Base-by-base conservation (phyloP, 148 eudicot species). In the Camellia lanceoleosa region DNA sequence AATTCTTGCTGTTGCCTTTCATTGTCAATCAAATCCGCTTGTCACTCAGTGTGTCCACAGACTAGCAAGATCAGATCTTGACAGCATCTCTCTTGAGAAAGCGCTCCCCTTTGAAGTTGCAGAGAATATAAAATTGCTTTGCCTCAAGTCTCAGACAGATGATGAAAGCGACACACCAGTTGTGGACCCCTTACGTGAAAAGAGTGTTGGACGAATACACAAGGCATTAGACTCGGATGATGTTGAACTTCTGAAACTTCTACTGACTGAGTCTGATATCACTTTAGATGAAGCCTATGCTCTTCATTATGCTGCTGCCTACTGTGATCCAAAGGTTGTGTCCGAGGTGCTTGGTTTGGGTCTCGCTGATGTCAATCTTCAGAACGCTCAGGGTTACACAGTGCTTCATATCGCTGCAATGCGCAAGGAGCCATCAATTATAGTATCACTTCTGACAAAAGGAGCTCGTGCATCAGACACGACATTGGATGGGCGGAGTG, bases 381-480 rank as follows among this genome's bases (percentile, higher is more conserved):
- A 68, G n/a, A 89, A 86, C 73, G 18, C 82, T n/a, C 73, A 84
- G 60, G 91, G 88, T 19, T 76, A 84, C 73, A 86, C 88, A 41
- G 91, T 89, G 30, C 86, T 89, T 66, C 91, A 89, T 69, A 75
- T 87, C 77, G 91, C 91, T 83, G 91, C 89, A n/a, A 87, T 72
- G 82, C 87, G 91, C 12, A 89, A 75, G 52, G 91, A 86, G 58
- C 91, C 88, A 16, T 83, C 88, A 4, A 78, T 89, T 44, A 80
- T 89, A 46, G 85, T 89, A 7, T 82, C 85, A 9, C 89, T 89
- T 77, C 52, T 89, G 64, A 79, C 13, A 1, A 85, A 85, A 69
- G 88, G 89, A 75, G 89, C 89, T 7, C 66, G 67, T 69, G 85
- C 85, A 18, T 83, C 80, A 0, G 91, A 79, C 3, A 58, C 71